phyloP scores from a whole-genome alignment of 1,284 basidiomycete species.

The Malassezia dermatis region DNA sequence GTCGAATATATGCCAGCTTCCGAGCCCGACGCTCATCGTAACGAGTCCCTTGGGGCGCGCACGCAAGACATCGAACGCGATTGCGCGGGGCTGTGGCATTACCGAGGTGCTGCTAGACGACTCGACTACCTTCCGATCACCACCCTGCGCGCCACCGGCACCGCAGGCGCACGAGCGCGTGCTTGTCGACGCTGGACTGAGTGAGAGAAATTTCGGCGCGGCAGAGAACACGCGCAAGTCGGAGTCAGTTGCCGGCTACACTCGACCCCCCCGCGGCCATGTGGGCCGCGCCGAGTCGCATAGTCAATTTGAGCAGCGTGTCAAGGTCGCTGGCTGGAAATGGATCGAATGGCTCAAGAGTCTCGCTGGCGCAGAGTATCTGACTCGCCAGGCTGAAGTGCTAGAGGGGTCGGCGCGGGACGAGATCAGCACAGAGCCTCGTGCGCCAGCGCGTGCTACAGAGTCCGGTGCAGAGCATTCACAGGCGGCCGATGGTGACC shows the following conservation, averaged over 20 bases:
- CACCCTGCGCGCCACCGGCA: background rate
- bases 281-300: constrained; percentile 12
- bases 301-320: background rate
- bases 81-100: constrained; percentile 12
- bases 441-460: background rate
- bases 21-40: constrained; percentile 25
- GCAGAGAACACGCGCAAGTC: constrained; percentile 8
- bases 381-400: no score
- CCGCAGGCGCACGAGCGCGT: background rate
- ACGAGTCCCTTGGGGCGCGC: constrained; percentile 33
- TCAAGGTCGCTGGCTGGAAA: constrained; percentile 1
- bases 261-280: background rate
- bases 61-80: constrained; percentile 26
- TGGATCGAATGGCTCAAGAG: constrained; percentile 11
- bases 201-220: constrained; percentile 12
- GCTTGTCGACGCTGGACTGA: constrained; percentile 6
- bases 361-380: background rate
- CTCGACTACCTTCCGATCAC: background rate
- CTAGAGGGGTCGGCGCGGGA: background rate
- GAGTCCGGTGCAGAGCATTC: background rate
- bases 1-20: constrained; percentile 15
- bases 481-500: background rate
- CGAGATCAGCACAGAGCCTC: background rate
- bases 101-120: background rate
- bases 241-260: background rate